Conservation (phyloP, 805 yeast genomes). For the Blastobotrys robertii region DNA sequence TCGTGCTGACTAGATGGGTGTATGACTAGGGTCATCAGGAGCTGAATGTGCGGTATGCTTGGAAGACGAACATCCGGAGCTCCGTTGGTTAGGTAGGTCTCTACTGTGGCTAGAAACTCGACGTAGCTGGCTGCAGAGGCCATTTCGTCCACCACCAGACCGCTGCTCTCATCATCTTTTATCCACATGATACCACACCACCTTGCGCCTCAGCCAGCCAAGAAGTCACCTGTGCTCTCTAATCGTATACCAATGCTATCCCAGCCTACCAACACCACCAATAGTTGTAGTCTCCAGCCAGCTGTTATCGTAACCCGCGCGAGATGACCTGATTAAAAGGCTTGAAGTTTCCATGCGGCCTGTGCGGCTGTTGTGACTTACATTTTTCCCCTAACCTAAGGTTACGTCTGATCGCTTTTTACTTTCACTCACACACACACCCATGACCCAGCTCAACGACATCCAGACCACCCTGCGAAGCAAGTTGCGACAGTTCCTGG, state of each 20-base stretch:
- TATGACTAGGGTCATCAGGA: not conserved
- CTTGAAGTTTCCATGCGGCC: too few relatives aligned
- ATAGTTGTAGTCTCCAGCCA: too few relatives aligned
- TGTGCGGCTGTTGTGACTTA: too few relatives aligned
- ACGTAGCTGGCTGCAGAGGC: not conserved
- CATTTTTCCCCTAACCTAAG: too few relatives aligned
- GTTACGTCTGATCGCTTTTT: too few relatives aligned
- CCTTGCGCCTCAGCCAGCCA: too few relatives aligned
- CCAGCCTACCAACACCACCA: too few relatives aligned
- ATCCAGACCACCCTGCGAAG: constrained; percentile 19
- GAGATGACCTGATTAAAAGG: too few relatives aligned
- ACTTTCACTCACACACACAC: too few relatives aligned
- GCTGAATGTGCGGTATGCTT: not conserved
- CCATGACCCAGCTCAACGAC: not conserved
- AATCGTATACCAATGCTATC: too few relatives aligned
- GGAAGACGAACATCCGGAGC: not conserved
- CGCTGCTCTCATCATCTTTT: not conserved
- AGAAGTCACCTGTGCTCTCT: too few relatives aligned
- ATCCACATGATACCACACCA: not conserved
- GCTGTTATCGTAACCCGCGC: too few relatives aligned
- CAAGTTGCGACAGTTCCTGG: constrained; percentile 60
- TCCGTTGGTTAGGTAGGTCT: not conserved
- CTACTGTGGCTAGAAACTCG: not conserved
- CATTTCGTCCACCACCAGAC: not conserved
- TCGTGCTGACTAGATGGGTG: not conserved